phyloP scores from a whole-genome alignment of 139 green algal species.

The Picochlorum costavermella region DNA sequence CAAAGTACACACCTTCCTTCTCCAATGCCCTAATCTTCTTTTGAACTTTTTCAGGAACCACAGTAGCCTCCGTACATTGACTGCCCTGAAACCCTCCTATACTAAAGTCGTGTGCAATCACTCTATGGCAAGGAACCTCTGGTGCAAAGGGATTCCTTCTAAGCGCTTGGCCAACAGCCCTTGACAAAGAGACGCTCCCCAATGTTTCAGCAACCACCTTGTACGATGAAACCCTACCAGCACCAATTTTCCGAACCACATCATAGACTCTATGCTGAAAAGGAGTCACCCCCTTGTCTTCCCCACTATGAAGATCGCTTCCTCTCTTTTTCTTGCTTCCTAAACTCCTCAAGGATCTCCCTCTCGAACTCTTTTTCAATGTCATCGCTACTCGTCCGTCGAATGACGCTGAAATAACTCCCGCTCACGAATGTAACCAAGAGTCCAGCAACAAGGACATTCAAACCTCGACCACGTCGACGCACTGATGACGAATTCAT shows the following conservation, averaged over 20 bases:
- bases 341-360: conserved; percentile 19
- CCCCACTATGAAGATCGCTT: conserved; percentile 3
- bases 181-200: conserved; percentile 23
- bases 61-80: conserved; percentile 24
- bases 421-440: conserved; percentile 30
- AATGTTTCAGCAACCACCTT: conserved; percentile 49
- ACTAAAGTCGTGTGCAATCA: conserved; percentile 47
- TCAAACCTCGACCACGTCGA: background rate
- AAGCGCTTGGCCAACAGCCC: conserved; percentile 66
- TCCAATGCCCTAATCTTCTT: conserved; percentile 44
- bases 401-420: conserved; percentile 45
- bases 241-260: conserved; percentile 49
- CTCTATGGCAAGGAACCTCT: conserved; percentile 65
- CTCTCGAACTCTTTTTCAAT: conserved; percentile 36
- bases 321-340: conserved; percentile 21
- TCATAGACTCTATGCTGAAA: conserved; percentile 53
- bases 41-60: conserved; percentile 24
- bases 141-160: conserved; percentile 65
- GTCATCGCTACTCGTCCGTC: conserved; percentile 32
- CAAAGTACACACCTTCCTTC: conserved; percentile 50
- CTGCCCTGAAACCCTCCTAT: conserved; percentile 68
- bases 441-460: conserved; percentile 25
- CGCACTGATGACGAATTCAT: background rate
- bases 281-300: conserved; percentile 19
- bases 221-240: conserved; percentile 65